Conservation (phyloP, 768 basidiomycete species). For the Suillus hirtellus region DNA sequence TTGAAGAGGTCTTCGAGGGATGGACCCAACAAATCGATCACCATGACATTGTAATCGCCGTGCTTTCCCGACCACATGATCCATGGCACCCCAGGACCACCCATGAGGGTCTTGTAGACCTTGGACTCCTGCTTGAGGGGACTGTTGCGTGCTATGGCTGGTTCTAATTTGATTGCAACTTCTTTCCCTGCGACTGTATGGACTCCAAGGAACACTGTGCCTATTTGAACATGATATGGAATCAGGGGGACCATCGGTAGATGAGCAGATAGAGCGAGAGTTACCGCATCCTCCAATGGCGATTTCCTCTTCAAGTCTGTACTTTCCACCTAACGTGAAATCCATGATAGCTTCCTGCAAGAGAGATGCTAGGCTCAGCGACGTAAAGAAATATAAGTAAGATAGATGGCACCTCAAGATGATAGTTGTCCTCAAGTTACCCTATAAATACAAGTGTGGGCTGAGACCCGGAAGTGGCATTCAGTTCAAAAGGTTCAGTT, state of each 20-base stretch:
- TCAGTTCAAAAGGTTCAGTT: slow-evolving; percentile 13
- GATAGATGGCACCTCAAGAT: not conserved
- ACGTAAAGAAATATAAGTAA: not conserved
- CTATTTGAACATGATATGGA: slow-evolving; percentile 36
- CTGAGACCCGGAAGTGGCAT: slow-evolving; percentile 10
- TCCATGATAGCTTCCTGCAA: slow-evolving; percentile 24
- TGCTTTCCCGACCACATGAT: slow-evolving; percentile 91
- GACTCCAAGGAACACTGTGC: slow-evolving; percentile 76
- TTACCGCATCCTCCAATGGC: slow-evolving; percentile 78
- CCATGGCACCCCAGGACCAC: slow-evolving; percentile 87
- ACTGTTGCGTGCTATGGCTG: slow-evolving; percentile 53
- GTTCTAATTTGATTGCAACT: slow-evolving; percentile 83
- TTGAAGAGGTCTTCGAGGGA: slow-evolving; percentile 86
- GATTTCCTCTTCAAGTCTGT: slow-evolving; percentile 76
- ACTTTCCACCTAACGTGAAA: slow-evolving; percentile 69
- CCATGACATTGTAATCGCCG: slow-evolving; percentile 96
- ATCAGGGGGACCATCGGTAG: slow-evolving; percentile 4
- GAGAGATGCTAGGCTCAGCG: not conserved
- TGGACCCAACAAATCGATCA: slow-evolving; percentile 94
- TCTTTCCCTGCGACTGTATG: slow-evolving; percentile 82
- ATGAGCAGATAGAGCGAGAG: slow-evolving; percentile 9
- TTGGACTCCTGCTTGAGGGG: slow-evolving; percentile 87
- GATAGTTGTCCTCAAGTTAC: not conserved
- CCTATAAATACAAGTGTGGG: slow-evolving; percentile 1
- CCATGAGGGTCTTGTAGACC: slow-evolving; percentile 90